Percentiles rank a stretch among this genome's conserved stretches.
phyloP scores from a whole-genome alignment of 495 filamentous ascomycete genomes.

The Chaetomium fimeti region DNA sequence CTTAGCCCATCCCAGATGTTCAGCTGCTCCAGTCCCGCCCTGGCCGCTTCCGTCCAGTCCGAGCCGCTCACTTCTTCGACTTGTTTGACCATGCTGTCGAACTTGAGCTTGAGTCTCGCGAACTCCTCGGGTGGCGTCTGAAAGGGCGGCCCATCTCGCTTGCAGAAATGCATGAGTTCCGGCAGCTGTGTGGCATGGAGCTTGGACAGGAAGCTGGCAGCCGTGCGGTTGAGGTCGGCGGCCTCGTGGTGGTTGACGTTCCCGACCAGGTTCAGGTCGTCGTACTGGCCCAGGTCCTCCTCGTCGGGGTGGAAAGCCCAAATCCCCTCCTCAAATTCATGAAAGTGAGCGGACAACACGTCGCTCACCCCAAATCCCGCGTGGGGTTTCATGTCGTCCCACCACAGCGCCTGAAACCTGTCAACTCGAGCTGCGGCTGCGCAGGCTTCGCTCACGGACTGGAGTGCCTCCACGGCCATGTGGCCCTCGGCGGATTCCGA shows the following conservation, averaged over 20 bases:
- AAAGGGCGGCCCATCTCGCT: background rate
- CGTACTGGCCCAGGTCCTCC: background rate
- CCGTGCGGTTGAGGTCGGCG: background rate
- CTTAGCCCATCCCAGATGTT: too few species aligned
- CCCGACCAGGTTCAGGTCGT: background rate
- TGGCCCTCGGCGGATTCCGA: background rate
- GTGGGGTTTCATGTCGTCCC: background rate
- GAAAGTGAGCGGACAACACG: background rate
- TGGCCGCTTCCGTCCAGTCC: background rate
- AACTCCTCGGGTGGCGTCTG: background rate
- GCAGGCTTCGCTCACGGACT: background rate
- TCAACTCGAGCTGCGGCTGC: background rate
- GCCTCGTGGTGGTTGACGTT: background rate
- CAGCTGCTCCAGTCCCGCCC: too few species aligned
- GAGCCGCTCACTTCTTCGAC: background rate
- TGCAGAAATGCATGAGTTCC: background rate
- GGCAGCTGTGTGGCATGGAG: background rate
- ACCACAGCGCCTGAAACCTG: background rate
- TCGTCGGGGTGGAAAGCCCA: background rate
- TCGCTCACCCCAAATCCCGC: background rate
- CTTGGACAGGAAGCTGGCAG: background rate
- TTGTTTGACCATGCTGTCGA: background rate
- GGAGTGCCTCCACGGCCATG: background rate
- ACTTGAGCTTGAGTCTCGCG: background rate
- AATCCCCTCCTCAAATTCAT: background rate